phyloP scores from a whole-genome alignment of 306 rosid species.

The Fragaria nilgerrensis region DNA sequence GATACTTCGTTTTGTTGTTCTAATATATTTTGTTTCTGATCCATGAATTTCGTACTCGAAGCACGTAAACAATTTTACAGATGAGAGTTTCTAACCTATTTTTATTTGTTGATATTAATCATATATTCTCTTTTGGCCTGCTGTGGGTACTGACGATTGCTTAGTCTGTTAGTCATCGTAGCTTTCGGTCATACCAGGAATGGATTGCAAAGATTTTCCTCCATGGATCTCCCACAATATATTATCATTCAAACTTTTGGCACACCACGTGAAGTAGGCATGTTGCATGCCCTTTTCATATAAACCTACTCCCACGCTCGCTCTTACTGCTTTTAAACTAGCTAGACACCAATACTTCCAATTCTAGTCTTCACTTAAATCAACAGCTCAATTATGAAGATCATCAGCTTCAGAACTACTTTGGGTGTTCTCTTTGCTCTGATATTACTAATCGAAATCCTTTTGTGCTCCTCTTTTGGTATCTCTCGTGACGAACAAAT shows the following conservation, averaged over 20 bases:
- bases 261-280: conserved; percentile 56
- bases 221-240: neutral
- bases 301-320: conserved; percentile 41
- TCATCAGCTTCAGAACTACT: conserved; percentile 27
- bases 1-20: too few species aligned
- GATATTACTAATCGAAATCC: conserved; percentile 35
- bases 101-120: too few species aligned
- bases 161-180: neutral
- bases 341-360: neutral
- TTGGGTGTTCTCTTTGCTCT: conserved; percentile 38
- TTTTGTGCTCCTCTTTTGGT: conserved; percentile 40
- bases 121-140: too few species aligned
- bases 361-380: conserved; percentile 16
- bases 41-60: too few species aligned
- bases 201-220: neutral
- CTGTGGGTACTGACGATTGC: neutral
- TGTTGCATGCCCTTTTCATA: conserved; percentile 31
- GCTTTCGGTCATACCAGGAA: conserved; percentile 6
- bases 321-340: conserved; percentile 13
- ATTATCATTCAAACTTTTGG: conserved; percentile 10
- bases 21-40: too few species aligned
- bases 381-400: conserved; percentile 33
- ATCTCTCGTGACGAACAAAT: conserved; percentile 26
- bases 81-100: too few species aligned
- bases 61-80: too few species aligned